These are phyloP conservation scores for Paraurostyla sp. DNA, from an alignment of 73 alveolate species.

Conservation along the genomic window DNA sequence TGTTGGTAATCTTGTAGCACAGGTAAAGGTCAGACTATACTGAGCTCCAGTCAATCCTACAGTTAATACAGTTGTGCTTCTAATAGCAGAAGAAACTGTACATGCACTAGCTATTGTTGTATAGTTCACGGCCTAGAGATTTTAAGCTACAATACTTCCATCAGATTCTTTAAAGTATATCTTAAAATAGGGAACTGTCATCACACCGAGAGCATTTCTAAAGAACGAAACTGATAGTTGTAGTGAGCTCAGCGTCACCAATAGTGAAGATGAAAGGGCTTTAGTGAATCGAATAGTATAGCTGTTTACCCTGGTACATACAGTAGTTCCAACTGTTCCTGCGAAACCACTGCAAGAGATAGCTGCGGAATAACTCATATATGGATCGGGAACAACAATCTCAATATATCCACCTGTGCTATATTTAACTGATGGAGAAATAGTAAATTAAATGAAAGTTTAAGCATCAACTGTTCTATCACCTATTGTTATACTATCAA, in stretches of 20 bases:
- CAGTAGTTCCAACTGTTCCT: slow-evolving; percentile 12
- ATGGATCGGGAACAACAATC: slow-evolving; percentile 3
- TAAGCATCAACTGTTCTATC: slow-evolving; percentile 13
- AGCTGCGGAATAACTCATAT: slow-evolving; percentile 11
- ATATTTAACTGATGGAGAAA: slow-evolving; percentile 42
- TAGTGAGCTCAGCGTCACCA: background rate
- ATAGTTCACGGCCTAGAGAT: background rate
- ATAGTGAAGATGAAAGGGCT: background rate
- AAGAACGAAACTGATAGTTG: background rate
- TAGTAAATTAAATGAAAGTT: background rate
- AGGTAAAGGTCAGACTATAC: slow-evolving; percentile 37
- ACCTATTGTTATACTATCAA: slow-evolving; percentile 5
- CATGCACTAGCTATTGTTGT: slow-evolving; percentile 34
- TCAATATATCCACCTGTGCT: slow-evolving; percentile 51
- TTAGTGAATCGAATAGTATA: slow-evolving; percentile 15
- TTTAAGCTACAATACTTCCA: slow-evolving; percentile 38
- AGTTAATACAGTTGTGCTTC: slow-evolving; percentile 6
- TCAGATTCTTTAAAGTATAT: slow-evolving; percentile 19
- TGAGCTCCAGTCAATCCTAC: slow-evolving; percentile 46
- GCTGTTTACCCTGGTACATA: slow-evolving; percentile 1
- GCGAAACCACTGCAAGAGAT: background rate
- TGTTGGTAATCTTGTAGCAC: slow-evolving; percentile 27
- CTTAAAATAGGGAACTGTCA: background rate
- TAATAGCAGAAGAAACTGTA: slow-evolving; percentile 23
- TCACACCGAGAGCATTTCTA: slow-evolving; percentile 44